Evolutionary conservation across 768 basidiomycete genomes (phyloP).

Genomic region (Podaxis pistillaris): DNA sequence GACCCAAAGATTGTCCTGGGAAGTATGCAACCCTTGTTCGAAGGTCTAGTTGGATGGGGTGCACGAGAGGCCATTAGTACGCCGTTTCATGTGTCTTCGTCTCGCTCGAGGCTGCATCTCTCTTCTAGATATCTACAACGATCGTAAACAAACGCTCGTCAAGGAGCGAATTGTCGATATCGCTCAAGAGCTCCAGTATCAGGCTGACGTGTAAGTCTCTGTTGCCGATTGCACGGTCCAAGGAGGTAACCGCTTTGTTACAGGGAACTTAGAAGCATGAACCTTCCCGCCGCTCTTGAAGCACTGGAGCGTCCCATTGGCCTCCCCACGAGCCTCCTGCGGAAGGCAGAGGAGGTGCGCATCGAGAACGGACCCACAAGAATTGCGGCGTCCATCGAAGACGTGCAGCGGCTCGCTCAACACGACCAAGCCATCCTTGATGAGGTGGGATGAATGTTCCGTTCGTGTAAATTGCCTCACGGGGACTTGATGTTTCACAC

Average conservation of each 20-base stretch:
- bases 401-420: conserved; percentile 64
- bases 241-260: conserved; percentile 5
- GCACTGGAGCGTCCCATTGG: conserved; percentile 85
- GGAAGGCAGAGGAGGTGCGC: conserved; percentile 83
- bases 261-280: conserved; percentile 67
- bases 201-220: conserved; percentile 54
- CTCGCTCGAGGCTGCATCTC: background rate
- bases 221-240: background rate
- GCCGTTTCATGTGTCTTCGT: conserved; percentile 23
- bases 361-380: conserved; percentile 71
- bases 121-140: conserved; percentile 75
- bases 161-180: conserved; percentile 62
- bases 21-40: conserved; percentile 62
- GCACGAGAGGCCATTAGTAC: conserved; percentile 84
- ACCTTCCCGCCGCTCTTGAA: conserved; percentile 84
- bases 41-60: conserved; percentile 81
- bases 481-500: background rate
- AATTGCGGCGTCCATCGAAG: conserved; percentile 70
- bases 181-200: conserved; percentile 61
- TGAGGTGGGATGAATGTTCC: conserved; percentile 52
- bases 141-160: conserved; percentile 71
- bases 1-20: conserved; percentile 59
- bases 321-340: conserved; percentile 83
- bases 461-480: background rate
- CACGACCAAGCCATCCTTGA: conserved; percentile 64